These are phyloP conservation scores for Leccinellum albellum DNA, from an alignment of 768 basidiomycete genomes.

Conservation along the genomic window DNA sequence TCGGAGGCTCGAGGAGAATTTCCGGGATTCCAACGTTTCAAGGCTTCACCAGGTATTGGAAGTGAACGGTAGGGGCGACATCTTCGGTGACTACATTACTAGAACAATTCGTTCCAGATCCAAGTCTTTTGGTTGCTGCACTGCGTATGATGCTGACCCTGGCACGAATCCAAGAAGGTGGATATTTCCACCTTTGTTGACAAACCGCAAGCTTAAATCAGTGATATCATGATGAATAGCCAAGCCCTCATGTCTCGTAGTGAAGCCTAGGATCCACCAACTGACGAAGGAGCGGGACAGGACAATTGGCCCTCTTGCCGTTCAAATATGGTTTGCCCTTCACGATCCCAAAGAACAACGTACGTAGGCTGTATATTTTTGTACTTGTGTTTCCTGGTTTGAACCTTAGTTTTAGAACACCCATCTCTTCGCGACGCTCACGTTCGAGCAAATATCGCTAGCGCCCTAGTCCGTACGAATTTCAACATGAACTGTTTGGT, in stretches of 20 bases:
- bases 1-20: not conserved
- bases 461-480: slow-evolving; percentile 11
- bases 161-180: slow-evolving; percentile 15
- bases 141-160: slow-evolving; percentile 17
- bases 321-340: slow-evolving; percentile 17
- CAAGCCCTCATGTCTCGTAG: not conserved
- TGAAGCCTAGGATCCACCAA: slow-evolving; percentile 14
- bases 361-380: not conserved
- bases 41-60: slow-evolving; percentile 16
- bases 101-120: slow-evolving; percentile 1
- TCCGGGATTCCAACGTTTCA: not conserved
- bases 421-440: slow-evolving; percentile 1
- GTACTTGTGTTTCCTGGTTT: not conserved
- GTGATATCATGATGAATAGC: not conserved
- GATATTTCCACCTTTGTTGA: not conserved
- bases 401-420: slow-evolving; percentile 2
- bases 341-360: slow-evolving; percentile 1
- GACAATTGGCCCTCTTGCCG: slow-evolving; percentile 18
- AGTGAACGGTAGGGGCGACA: slow-evolving; percentile 6
- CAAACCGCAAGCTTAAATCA: not conserved
- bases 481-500: not conserved
- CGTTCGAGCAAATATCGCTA: slow-evolving; percentile 18
- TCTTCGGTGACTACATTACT: not conserved
- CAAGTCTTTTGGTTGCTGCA: slow-evolving; percentile 8
- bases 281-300: slow-evolving; percentile 5